These are phyloP conservation scores for Sutorius eximius DNA, from an alignment of 1,284 basidiomycete species.

Conservation along the genomic window DNA sequence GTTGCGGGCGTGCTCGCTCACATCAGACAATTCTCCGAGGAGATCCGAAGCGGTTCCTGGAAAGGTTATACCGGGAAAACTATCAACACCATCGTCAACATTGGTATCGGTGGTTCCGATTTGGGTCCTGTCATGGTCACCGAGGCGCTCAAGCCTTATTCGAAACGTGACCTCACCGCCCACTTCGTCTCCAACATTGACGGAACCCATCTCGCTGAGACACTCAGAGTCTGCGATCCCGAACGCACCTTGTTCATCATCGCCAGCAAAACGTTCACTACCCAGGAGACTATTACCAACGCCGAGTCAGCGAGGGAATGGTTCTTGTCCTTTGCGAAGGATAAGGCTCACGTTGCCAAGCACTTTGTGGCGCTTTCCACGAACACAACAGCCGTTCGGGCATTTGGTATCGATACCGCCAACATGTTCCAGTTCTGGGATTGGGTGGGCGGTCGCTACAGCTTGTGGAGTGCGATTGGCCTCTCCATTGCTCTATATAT, in stretches of 20 bases:
- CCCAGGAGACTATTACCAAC: constrained; percentile 99
- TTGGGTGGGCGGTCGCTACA: constrained; percentile 99
- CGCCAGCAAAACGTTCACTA: constrained; percentile 98
- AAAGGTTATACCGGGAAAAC: constrained; percentile 97
- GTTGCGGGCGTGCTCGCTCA: constrained; percentile 85
- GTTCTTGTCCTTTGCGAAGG: constrained; percentile 86
- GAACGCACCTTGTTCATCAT: constrained; percentile 98
- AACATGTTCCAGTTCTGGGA: constrained; percentile 99
- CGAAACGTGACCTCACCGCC: constrained; percentile 83
- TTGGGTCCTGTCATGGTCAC: constrained; percentile 99
- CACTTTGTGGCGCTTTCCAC: constrained; percentile 99
- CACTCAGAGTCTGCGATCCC: constrained; percentile 78
- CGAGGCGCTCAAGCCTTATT: constrained; percentile 93
- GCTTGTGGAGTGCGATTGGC: constrained; percentile 97
- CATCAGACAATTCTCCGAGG: constrained; percentile 88
- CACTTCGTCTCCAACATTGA: constrained; percentile 99
- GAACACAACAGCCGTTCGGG: constrained; percentile 91
- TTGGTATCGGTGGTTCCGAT: constrained; percentile 98
- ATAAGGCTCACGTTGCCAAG: constrained; percentile 93
- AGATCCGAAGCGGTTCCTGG: constrained; percentile 85
- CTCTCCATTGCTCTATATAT: constrained; percentile 92
- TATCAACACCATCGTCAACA: constrained; percentile 96
- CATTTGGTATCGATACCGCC: constrained; percentile 88
- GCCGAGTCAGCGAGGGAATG: constrained; percentile 91
- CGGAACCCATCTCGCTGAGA: constrained; percentile 95